phyloP scores from a whole-genome alignment of 148 eudicot genomes.

The Cornus suecica region DNA sequence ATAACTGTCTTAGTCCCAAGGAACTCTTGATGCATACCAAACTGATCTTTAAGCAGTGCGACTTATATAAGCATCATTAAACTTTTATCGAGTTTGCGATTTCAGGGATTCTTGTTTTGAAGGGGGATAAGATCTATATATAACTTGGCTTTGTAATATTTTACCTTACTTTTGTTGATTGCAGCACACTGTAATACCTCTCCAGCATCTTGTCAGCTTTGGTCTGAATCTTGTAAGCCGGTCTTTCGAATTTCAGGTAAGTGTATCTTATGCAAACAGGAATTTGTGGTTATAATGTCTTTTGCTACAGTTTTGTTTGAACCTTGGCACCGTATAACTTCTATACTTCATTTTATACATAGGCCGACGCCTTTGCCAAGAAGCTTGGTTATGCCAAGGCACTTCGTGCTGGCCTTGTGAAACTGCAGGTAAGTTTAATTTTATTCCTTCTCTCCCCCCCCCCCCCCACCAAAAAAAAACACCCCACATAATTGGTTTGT shows the following conservation, averaged over 20 bases:
- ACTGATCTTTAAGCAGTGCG: background rate
- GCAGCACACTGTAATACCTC: constrained; percentile 97
- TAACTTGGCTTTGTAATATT: background rate
- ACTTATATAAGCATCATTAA: background rate
- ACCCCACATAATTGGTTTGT: too few species aligned
- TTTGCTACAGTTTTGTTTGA: background rate
- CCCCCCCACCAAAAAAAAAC: too few species aligned
- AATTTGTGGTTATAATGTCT: background rate
- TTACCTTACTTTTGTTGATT: constrained; percentile 10
- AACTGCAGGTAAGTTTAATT: constrained; percentile 59
- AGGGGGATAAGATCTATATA: background rate
- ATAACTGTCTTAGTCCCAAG: too few species aligned
- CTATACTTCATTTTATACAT: constrained; percentile 8
- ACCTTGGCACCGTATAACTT: background rate
- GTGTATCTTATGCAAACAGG: constrained; percentile 6
- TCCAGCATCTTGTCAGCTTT: constrained; percentile 91
- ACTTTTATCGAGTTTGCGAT: background rate
- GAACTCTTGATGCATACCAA: too few species aligned
- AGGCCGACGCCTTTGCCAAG: constrained; percentile 99
- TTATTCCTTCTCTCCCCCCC: too few species aligned
- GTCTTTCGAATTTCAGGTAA: constrained; percentile 95
- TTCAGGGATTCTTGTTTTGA: background rate
- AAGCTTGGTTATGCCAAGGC: constrained; percentile 71
- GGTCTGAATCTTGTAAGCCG: constrained; percentile 93
- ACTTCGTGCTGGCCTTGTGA: constrained; percentile 90